A percentile compares a stretch with the other conserved stretches of the same genome.
Conservation (phyloP, 352 stramenopile species). For the Discostella stelligera region DNA sequence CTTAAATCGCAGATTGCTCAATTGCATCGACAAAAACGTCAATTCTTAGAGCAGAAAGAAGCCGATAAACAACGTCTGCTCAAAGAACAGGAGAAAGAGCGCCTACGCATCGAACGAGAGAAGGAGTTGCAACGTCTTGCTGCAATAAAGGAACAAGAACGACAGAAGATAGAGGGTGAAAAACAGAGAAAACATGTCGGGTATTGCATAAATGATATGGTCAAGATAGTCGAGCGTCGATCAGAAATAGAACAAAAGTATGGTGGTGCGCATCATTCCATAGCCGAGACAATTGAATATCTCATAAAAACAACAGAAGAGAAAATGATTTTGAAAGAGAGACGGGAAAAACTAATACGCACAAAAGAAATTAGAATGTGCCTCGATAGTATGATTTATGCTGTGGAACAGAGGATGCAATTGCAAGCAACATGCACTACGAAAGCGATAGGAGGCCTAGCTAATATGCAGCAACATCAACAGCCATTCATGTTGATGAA, state of each 20-base stretch:
- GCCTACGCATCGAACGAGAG: conserved; percentile 14
- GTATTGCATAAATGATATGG: not conserved
- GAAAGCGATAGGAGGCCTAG: too few species aligned
- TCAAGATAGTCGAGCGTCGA: conserved; percentile 15
- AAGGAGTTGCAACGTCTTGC: conserved; percentile 18
- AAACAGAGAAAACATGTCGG: conserved; percentile 6
- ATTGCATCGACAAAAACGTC: conserved; percentile 57
- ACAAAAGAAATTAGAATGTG: not conserved
- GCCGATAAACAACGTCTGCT: conserved; percentile 27
- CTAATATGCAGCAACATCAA: too few species aligned
- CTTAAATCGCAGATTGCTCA: conserved; percentile 66
- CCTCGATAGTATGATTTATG: not conserved
- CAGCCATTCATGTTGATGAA: too few species aligned
- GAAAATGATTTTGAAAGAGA: not conserved
- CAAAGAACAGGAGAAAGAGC: conserved; percentile 19
- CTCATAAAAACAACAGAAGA: not conserved
- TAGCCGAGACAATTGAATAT: conserved; percentile 4
- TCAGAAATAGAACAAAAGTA: not conserved
- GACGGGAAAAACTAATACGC: not conserved
- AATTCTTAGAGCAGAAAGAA: conserved; percentile 36
- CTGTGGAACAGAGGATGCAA: not conserved
- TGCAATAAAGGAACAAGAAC: not conserved
- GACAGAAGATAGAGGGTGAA: conserved; percentile 15
- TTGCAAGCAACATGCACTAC: too few species aligned
- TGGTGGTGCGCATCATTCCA: not conserved